Percentiles rank a stretch among this genome's conserved stretches.
These are phyloP conservation scores for Meyerozyma guilliermondii DNA, from an alignment of 1,139 yeast species.

Conservation along the genomic window DNA sequence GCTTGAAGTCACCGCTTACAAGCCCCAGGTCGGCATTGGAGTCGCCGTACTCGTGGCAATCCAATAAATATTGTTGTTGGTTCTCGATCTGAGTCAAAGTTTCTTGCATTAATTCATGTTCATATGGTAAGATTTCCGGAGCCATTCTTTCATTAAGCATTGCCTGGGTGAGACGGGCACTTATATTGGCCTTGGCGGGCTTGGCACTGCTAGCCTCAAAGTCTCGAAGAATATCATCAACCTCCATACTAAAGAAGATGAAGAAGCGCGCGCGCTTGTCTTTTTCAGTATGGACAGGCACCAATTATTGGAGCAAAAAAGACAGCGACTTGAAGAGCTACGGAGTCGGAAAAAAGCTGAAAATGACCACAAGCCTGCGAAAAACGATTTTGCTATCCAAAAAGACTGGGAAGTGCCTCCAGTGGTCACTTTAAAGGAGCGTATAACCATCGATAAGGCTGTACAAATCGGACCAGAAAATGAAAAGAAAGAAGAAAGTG, in stretches of 20 bases:
- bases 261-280: constrained; percentile 7
- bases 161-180: constrained; percentile 45
- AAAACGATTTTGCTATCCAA: constrained; percentile 10
- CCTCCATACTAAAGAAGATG: constrained; percentile 39
- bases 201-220: constrained; percentile 36
- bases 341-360: constrained; percentile 20
- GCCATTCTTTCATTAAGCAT: constrained; percentile 86
- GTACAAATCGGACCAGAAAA: constrained; percentile 16
- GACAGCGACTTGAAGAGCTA: constrained; percentile 42
- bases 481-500: not conserved
- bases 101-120: constrained; percentile 51
- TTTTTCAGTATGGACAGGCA: constrained; percentile 30
- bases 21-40: constrained; percentile 35
- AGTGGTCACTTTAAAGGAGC: constrained; percentile 10
- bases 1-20: constrained; percentile 59
- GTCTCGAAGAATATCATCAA: constrained; percentile 65
- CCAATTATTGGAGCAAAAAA: constrained; percentile 35
- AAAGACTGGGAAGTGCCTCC: not conserved
- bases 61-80: constrained; percentile 73
- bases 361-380: constrained; percentile 4
- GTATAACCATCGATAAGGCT: constrained; percentile 25
- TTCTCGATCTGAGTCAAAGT: constrained; percentile 54
- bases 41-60: constrained; percentile 47
- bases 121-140: constrained; percentile 77
- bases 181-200: constrained; percentile 24